These are phyloP conservation scores for Ochetophila trinervis DNA, from an alignment of 306 rosid genomes.

Conservation along the genomic window DNA sequence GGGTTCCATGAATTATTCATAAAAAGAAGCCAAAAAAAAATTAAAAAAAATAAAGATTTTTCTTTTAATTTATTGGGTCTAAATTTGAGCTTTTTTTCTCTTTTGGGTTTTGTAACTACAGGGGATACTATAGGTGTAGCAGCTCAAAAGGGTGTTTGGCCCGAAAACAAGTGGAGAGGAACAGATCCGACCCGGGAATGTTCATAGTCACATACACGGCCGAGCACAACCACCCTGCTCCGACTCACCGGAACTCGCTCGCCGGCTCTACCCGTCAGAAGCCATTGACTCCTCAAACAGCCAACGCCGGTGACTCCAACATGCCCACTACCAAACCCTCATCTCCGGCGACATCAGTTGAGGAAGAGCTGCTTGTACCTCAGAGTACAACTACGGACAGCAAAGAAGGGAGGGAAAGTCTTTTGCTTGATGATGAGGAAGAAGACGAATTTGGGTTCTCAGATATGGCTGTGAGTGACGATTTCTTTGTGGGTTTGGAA, in stretches of 20 bases:
- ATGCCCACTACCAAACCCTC: constrained; percentile 28
- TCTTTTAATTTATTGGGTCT: neutral
- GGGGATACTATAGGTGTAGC: constrained; percentile 97
- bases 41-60: neutral
- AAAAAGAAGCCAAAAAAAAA: neutral
- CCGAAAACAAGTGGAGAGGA: constrained; percentile 90
- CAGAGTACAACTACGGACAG: constrained; percentile 47
- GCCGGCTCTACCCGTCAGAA: constrained; percentile 96
- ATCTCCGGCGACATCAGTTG: constrained; percentile 49
- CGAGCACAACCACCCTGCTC: constrained; percentile 97
- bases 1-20: neutral
- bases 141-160: constrained; percentile 98
- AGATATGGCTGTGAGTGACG: constrained; percentile 58
- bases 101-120: constrained; percentile 18
- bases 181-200: constrained; percentile 90
- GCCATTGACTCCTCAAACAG: constrained; percentile 32
- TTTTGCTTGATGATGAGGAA: constrained; percentile 62
- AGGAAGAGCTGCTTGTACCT: constrained; percentile 41
- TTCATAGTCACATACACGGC: constrained; percentile 89
- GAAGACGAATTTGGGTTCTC: constrained; percentile 60
- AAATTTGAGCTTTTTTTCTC: neutral
- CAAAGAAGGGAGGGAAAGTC: constrained; percentile 61
- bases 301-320: constrained; percentile 26
- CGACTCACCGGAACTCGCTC: constrained; percentile 90
- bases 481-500: constrained; percentile 74